A percentile compares a stretch with the other conserved stretches of the same genome.
These are phyloP conservation scores for Protomyces macrosporus DNA, from an alignment of 1,139 yeast genomes.

Conservation along the genomic window DNA sequence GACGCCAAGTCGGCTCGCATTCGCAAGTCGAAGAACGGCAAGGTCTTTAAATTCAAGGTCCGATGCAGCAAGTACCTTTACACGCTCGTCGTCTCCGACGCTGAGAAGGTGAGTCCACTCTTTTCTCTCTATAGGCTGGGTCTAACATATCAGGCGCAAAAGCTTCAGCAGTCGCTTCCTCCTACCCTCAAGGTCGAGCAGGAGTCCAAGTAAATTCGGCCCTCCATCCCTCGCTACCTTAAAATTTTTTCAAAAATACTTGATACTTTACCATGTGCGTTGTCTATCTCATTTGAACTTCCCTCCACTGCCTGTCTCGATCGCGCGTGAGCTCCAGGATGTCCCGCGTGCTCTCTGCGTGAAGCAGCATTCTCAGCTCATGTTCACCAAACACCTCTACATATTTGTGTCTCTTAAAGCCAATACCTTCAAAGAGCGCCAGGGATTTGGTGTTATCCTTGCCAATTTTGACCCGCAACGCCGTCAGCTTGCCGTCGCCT, in stretches of 20 bases:
- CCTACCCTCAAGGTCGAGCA: conserved; percentile 44
- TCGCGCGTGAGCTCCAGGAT: not conserved
- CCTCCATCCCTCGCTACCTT: not conserved
- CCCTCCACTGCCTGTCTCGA: not conserved
- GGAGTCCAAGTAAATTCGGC: conserved; percentile 4
- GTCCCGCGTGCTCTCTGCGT: not conserved
- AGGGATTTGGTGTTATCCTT: conserved; percentile 14
- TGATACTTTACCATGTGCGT: not conserved
- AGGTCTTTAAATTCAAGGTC: conserved; percentile 98
- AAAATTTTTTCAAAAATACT: not conserved
- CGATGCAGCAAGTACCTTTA: conserved; percentile 93
- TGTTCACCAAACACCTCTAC: conserved; percentile 13
- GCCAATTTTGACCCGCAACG: conserved; percentile 23
- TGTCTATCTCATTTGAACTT: not conserved
- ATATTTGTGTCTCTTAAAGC: conserved; percentile 11
- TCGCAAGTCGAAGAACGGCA: conserved; percentile 70
- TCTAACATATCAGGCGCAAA: conserved; percentile 56
- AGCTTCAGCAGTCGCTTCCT: conserved; percentile 96
- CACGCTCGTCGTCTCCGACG: conserved; percentile 94
- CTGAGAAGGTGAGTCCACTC: conserved; percentile 53
- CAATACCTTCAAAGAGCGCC: conserved; percentile 10
- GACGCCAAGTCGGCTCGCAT: conserved; percentile 94
- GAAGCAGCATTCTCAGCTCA: conserved; percentile 47
- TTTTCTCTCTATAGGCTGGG: not conserved
- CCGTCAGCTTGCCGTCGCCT: not conserved